Conservation (phyloP, 1,139 yeast species). For the Petasospora rhodanensis region DNA sequence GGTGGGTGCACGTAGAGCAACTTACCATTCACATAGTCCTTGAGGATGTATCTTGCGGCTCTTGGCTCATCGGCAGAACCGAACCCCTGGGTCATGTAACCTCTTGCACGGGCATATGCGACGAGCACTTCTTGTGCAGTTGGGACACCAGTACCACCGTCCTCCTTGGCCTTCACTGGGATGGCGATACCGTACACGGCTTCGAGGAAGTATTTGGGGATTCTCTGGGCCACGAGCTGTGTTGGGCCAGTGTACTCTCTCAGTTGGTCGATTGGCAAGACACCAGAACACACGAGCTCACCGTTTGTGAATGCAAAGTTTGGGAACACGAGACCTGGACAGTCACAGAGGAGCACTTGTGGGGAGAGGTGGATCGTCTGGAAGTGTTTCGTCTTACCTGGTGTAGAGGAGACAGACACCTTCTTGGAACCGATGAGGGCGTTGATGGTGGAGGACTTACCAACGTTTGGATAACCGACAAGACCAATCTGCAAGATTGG, state of each 20-base stretch:
- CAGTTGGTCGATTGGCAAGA: constrained; percentile 93
- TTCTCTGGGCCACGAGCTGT: constrained; percentile 77
- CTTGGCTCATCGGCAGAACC: constrained; percentile 97
- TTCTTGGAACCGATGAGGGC: constrained; percentile 94
- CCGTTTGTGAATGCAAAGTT: constrained; percentile 96
- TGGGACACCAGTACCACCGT: constrained; percentile 87
- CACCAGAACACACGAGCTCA: constrained; percentile 97
- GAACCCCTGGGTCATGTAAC: constrained; percentile 95
- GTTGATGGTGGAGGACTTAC: constrained; percentile 94
- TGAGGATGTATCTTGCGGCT: constrained; percentile 87
- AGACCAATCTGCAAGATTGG: constrained; percentile 80
- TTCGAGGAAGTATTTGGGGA: constrained; percentile 85
- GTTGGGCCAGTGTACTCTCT: constrained; percentile 93
- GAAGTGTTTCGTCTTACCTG: constrained; percentile 98
- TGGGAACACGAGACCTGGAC: constrained; percentile 99
- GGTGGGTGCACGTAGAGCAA: constrained; percentile 85
- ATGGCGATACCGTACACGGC: constrained; percentile 93
- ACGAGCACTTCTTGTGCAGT: constrained; percentile 85
- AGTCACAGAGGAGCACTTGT: constrained; percentile 86
- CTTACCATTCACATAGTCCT: constrained; percentile 94
- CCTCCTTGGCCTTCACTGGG: constrained; percentile 65
- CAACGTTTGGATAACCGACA: constrained; percentile 94
- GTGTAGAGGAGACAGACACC: constrained; percentile 96
- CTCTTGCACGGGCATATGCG: constrained; percentile 95
- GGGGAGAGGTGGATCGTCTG: constrained; percentile 89